A percentile compares a stretch with the other conserved stretches of the same genome.
phyloP scores from a whole-genome alignment of 1,284 basidiomycete species.

The Hypsizygus ulmarius region DNA sequence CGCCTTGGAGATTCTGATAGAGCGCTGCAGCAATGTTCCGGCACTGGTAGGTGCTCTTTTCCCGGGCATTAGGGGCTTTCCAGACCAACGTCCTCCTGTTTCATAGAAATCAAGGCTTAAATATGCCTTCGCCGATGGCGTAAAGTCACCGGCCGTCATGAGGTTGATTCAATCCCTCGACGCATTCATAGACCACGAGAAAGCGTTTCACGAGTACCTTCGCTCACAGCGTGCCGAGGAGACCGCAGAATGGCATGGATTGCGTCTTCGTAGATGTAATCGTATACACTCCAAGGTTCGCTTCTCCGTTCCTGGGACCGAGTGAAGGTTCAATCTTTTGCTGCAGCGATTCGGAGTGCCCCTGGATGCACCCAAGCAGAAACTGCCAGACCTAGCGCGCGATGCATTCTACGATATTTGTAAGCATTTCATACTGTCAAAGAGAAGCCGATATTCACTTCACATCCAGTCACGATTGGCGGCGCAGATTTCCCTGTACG shows the following conservation, averaged over 20 bases:
- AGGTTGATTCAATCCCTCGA: slow-evolving; percentile 36
- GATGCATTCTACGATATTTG: slow-evolving; percentile 39
- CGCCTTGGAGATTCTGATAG: slow-evolving; percentile 30
- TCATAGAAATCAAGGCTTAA: slow-evolving; percentile 18
- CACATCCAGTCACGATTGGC: slow-evolving; percentile 22
- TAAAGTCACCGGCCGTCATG: slow-evolving; percentile 31
- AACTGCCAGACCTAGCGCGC: slow-evolving; percentile 32
- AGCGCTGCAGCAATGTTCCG: slow-evolving; percentile 29
- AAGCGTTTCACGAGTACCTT: slow-evolving; percentile 33
- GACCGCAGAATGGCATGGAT: slow-evolving; percentile 23
- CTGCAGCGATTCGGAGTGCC: slow-evolving; percentile 34
- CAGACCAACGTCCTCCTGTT: not conserved
- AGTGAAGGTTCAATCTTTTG: not conserved
- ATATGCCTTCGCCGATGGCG: slow-evolving; percentile 21
- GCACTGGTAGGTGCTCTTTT: slow-evolving; percentile 22
- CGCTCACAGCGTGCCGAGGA: slow-evolving; percentile 22
- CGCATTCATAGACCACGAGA: slow-evolving; percentile 39
- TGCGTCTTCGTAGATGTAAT: slow-evolving; percentile 28
- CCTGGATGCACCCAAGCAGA: slow-evolving; percentile 26
- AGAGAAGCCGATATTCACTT: not conserved
- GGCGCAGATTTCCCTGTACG: slow-evolving; percentile 24
- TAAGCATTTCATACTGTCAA: slow-evolving; percentile 19
- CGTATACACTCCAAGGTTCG: slow-evolving; percentile 35
- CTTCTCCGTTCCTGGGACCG: not conserved
- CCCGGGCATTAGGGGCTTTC: not conserved